phyloP scores from a whole-genome alignment of 208 protist genomes.

The Leishmania lainsoni region DNA sequence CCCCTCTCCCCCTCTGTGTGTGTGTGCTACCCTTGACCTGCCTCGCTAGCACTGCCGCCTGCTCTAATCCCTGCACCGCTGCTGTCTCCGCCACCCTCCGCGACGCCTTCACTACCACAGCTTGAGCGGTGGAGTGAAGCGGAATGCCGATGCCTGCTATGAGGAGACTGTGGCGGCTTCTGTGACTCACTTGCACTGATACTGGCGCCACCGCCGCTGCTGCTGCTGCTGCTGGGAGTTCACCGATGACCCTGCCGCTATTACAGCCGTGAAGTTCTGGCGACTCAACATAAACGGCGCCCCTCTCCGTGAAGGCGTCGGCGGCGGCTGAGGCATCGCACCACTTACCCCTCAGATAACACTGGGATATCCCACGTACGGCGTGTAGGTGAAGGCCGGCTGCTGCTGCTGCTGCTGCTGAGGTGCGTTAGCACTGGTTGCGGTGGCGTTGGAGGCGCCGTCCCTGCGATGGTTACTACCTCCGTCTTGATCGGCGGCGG shows the following conservation, averaged over 20 bases:
- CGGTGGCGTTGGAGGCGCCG: conserved; percentile 3
- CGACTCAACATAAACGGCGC: background rate
- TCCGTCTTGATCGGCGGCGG: background rate
- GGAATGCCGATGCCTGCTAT: background rate
- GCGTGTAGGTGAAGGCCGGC: conserved; percentile 10
- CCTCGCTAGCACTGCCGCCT: background rate
- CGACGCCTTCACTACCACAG: background rate
- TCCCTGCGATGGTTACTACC: conserved; percentile 15
- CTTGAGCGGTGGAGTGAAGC: background rate
- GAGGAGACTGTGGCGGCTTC: background rate
- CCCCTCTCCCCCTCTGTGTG: background rate
- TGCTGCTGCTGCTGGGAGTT: no score
- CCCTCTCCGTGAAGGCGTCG: background rate
- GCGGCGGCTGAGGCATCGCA: background rate
- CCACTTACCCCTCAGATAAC: conserved; percentile 7
- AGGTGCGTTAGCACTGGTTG: background rate
- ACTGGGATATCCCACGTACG: conserved; percentile 18
- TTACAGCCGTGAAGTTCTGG: background rate
- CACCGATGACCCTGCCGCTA: background rate
- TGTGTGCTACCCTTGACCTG: background rate
- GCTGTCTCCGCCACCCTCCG: background rate
- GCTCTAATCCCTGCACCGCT: no score
- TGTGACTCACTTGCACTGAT: background rate
- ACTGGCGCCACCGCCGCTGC: background rate
- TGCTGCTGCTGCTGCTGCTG: conserved; percentile 30